Evolutionary conservation across 2,329 filamentous ascomycete species (phyloP).

Genomic region (Pseudogymnoascus sp.): DNA sequence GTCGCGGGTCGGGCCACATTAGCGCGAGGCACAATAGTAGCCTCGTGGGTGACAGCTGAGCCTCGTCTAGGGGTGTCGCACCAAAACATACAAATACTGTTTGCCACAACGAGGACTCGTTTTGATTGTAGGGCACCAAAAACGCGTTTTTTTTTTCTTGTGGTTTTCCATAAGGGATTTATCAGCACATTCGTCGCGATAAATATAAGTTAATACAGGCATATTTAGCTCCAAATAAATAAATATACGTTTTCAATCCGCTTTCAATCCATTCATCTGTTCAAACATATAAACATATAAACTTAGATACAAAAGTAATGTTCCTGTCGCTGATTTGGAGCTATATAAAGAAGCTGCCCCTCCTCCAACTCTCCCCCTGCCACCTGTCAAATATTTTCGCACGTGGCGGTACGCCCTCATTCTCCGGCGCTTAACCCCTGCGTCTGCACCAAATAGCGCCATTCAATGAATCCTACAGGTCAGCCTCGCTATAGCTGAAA

Average conservation of each 20-base stretch:
- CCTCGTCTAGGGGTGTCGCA: neutral
- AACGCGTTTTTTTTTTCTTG: too few relatives aligned
- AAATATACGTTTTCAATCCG: neutral
- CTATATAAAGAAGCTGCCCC: neutral
- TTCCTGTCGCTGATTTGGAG: neutral
- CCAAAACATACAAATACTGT: neutral
- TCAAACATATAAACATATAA: neutral
- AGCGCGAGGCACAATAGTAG: neutral
- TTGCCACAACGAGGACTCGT: neutral
- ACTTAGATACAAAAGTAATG: too few relatives aligned
- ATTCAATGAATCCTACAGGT: neutral
- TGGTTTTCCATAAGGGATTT: neutral
- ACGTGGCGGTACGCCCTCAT: neutral
- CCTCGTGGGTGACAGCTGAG: neutral
- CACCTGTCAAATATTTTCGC: neutral
- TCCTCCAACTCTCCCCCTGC: too few relatives aligned
- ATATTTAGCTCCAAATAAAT: neutral
- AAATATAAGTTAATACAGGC: too few relatives aligned
- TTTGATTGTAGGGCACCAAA: neutral
- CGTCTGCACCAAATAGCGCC: neutral
- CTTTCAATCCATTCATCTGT: neutral
- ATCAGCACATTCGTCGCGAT: neutral
- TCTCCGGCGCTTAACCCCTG: neutral
- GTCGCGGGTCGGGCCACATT: constrained; percentile 3
- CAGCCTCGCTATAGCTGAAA: neutral